Base-by-base conservation (phyloP, 202 grass and related monocot genomes). In the Zoysia matrella region DNA sequence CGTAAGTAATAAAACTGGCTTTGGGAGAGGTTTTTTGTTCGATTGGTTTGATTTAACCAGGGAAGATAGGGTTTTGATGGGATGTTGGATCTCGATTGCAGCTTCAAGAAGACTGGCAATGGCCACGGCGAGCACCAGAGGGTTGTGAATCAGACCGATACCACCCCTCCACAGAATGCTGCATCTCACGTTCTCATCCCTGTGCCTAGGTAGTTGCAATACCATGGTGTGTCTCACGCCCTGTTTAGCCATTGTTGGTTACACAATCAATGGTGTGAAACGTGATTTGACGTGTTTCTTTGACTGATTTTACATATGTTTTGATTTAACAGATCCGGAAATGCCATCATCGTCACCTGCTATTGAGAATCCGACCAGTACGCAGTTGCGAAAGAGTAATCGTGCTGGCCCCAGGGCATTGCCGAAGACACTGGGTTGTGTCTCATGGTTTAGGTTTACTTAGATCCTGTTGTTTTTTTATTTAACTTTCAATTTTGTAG, bases 81-180 rank as follows among this genome's bases (percentile, higher is more conserved):
- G 10, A 67, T 43, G 55, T 84, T 78, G 73, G 71, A 80, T 90
- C 79, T 73, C 50, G 61, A 36, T 77, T 92, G 78, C 87, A 97
- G 94, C 63, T 89, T 94, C 78, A 91, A 86, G 44, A 97, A 91
- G 73, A 45, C 76, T 2, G 71, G 67, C 82, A 89, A 91, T 89
- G 92, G 78, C 77, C 90, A 94, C 40, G 79, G 90, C 2, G 87
- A 11, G 6, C 85, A 89, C 61, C 86, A 85, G 63, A 97, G 88
- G 79, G 88, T 82, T 52, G 81, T 82, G 79, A 97, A 77, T 60
- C 82, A 82, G 63, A 43, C 79, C 0, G 83, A 83, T 22, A 80
- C 91, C 43, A 78, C 65, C 8, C 84, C 11, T 3, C 88, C 86
- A 48, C 92, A 90, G 79, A 91, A 82, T 39, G 81, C 55, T 5